Percentiles rank a stretch among this genome's conserved stretches.
phyloP scores from a whole-genome alignment of 2,329 filamentous ascomycete species.

The Chaetoscypha palmicola region DNA sequence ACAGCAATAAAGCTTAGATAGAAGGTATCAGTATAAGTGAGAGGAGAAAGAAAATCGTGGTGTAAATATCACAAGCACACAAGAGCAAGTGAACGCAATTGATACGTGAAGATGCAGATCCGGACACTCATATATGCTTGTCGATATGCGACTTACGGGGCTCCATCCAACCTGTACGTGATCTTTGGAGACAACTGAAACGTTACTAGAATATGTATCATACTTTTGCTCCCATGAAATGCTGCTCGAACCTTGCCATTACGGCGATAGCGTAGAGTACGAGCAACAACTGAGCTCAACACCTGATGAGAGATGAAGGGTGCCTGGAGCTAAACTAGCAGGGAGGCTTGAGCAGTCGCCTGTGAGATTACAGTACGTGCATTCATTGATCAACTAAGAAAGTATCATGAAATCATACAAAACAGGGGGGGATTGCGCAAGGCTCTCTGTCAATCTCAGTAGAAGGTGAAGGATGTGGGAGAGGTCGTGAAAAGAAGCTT shows the following conservation, averaged over 20 bases:
- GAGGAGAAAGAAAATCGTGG: neutral
- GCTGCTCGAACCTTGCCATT: neutral
- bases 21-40: neutral
- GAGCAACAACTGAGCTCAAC: too few relatives aligned
- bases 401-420: too few relatives aligned
- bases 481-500: neutral
- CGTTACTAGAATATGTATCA: neutral
- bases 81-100: neutral
- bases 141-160: neutral
- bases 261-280: too few relatives aligned
- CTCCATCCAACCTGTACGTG: neutral
- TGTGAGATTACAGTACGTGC: too few relatives aligned
- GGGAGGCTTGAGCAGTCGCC: too few relatives aligned
- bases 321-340: too few relatives aligned
- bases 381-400: too few relatives aligned
- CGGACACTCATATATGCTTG: neutral
- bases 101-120: constrained; percentile 5
- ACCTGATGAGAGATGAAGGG: too few relatives aligned
- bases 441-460: too few relatives aligned
- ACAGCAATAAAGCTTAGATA: neutral
- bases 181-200: neutral
- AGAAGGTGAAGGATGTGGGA: neutral
- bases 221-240: neutral
- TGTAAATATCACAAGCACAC: constrained; percentile 3
- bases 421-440: too few relatives aligned